Percentiles rank a stretch among this genome's conserved stretches.
These are phyloP conservation scores for Thuidium tamariscinum DNA, from an alignment of 225 moss, liverwort and hornwort genomes.

Conservation along the genomic window DNA sequence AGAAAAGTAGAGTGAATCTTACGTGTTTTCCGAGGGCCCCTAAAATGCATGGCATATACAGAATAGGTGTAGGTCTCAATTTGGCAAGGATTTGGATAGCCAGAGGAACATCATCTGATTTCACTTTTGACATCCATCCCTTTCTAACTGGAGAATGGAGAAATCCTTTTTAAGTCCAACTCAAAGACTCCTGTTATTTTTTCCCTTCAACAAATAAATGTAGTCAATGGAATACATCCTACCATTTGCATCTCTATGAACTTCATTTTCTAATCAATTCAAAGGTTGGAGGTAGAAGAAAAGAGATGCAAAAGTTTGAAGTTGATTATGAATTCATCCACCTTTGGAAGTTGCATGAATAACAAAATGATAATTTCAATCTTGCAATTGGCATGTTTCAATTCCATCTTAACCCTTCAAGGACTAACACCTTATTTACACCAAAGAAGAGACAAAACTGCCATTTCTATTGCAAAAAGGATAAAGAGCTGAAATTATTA, in stretches of 20 bases:
- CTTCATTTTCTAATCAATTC: background rate
- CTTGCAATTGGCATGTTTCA: background rate
- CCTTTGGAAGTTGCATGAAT: background rate
- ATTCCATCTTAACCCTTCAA: background rate
- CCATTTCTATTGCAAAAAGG: too few relatives aligned
- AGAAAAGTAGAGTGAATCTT: background rate
- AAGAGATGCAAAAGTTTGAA: background rate
- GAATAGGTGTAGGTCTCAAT: background rate
- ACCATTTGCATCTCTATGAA: too few relatives aligned
- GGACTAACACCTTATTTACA: too few relatives aligned
- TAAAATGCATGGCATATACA: background rate
- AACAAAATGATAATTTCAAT: background rate
- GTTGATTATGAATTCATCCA: background rate
- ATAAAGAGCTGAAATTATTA: too few relatives aligned
- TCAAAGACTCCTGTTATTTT: background rate
- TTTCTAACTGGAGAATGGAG: too few relatives aligned
- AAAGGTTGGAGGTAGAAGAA: background rate
- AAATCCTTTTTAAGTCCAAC: background rate
- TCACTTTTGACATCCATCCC: background rate
- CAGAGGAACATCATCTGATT: background rate
- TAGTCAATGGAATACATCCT: background rate
- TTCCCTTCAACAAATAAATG: background rate
- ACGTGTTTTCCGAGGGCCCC: accelerated
- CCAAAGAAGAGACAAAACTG: background rate
- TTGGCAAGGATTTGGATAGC: background rate